A percentile compares a stretch with the other conserved stretches of the same genome.
Conservation (phyloP, 2,329 filamentous ascomycete species). For the Penicillium palitans region DNA sequence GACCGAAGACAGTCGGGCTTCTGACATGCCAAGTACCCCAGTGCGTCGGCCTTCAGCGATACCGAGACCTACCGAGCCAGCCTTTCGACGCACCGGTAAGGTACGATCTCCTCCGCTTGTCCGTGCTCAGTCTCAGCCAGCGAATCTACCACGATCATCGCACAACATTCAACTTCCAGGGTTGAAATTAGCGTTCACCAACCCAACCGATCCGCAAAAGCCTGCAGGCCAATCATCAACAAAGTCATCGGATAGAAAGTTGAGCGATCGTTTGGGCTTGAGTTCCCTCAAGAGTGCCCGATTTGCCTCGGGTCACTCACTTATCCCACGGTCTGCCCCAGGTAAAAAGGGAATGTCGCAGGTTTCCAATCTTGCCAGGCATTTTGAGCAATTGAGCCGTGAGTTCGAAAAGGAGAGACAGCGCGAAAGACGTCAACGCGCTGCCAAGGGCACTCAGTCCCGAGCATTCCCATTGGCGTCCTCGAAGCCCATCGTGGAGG, state of each 20-base stretch:
- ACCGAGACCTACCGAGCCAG: conserved; percentile 40
- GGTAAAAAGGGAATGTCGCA: conserved; percentile 68
- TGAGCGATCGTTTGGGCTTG: conserved; percentile 71
- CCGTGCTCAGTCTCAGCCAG: conserved; percentile 55
- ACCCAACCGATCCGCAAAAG: conserved; percentile 23
- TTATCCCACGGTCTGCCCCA: conserved; percentile 84
- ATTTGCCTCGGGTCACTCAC: conserved; percentile 57
- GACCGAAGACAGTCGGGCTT: conserved; percentile 15
- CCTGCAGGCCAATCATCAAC: conserved; percentile 29
- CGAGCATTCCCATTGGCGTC: conserved; percentile 85
- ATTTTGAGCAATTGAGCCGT: conserved; percentile 93
- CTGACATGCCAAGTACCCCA: conserved; percentile 24
- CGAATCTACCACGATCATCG: conserved; percentile 33
- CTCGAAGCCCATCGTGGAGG: conserved; percentile 93
- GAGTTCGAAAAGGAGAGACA: conserved; percentile 95
- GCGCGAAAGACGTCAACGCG: conserved; percentile 76
- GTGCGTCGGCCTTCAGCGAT: conserved; percentile 40
- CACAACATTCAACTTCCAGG: conserved; percentile 23
- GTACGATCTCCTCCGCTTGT: conserved; percentile 49
- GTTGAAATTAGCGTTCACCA: conserved; percentile 26
- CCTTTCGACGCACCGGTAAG: conserved; percentile 39
- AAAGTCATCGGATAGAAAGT: conserved; percentile 65
- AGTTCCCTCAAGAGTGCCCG: conserved; percentile 62
- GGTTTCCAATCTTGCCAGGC: conserved; percentile 88
- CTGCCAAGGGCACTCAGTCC: conserved; percentile 72